Evolutionary conservation across 2,329 filamentous ascomycete species (phyloP).

Genomic region (Alternaria incomplexa): DNA sequence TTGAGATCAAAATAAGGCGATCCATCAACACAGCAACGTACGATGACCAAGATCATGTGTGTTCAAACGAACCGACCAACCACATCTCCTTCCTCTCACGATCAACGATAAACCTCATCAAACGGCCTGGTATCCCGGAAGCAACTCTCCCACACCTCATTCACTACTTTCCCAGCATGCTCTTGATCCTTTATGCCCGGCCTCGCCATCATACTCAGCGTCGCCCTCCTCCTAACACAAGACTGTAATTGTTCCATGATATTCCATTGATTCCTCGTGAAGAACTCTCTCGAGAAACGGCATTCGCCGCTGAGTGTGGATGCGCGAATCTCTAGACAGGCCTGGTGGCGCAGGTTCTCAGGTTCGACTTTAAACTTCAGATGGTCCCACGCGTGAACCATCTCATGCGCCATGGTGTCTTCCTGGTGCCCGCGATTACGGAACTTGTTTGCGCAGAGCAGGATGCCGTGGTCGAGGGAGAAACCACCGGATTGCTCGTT

Average conservation of each 20-base stretch:
- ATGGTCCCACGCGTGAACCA: slow-evolving; percentile 97
- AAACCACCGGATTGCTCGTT: slow-evolving; percentile 81
- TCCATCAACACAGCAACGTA: too few relatives aligned
- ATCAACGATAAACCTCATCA: slow-evolving; percentile 87
- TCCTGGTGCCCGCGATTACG: slow-evolving; percentile 81
- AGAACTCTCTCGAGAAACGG: slow-evolving; percentile 84
- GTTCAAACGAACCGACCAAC: not conserved
- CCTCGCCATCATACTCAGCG: slow-evolving; percentile 77
- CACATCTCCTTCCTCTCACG: not conserved
- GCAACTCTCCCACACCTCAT: slow-evolving; percentile 99
- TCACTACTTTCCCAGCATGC: slow-evolving; percentile 86
- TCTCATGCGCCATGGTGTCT: slow-evolving; percentile 94
- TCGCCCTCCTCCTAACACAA: slow-evolving; percentile 83
- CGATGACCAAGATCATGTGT: not conserved
- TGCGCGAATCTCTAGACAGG: slow-evolving; percentile 95
- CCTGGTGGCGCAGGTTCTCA: slow-evolving; percentile 82
- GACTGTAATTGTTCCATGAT: slow-evolving; percentile 92
- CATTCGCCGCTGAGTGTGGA: slow-evolving; percentile 94
- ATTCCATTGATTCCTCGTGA: slow-evolving; percentile 83
- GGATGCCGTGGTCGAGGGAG: slow-evolving; percentile 81
- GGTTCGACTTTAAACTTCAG: slow-evolving; percentile 90
- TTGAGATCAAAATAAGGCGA: too few relatives aligned
- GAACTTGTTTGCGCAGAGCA: slow-evolving; percentile 92
- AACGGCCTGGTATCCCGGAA: slow-evolving; percentile 94
- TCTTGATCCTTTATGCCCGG: slow-evolving; percentile 83